phyloP scores from a whole-genome alignment of 805 yeast species.

The Wickerhamiella musiphila region DNA sequence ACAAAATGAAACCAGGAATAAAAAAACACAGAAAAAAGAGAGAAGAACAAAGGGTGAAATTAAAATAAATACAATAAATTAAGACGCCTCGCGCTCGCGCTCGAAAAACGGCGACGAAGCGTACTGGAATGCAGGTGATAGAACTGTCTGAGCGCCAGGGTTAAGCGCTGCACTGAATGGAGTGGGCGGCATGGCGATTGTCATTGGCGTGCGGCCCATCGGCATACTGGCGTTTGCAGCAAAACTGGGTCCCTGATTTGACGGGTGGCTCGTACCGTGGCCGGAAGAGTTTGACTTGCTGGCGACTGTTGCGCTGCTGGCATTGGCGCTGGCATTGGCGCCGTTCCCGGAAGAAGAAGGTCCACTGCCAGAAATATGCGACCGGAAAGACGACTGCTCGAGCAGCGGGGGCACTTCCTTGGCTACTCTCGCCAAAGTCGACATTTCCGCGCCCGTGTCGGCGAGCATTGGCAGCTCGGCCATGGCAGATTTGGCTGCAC shows the following conservation, averaged over 20 bases:
- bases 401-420: conserved; percentile 81
- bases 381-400: conserved; percentile 41
- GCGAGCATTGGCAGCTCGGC: conserved; percentile 62
- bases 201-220: neutral
- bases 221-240: neutral
- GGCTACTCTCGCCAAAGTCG: conserved; percentile 69
- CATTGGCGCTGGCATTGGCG: neutral
- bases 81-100: neutral
- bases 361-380: neutral
- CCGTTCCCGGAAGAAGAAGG: neutral
- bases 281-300: neutral
- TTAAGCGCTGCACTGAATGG: conserved; percentile 1
- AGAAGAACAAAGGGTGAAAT: neutral
- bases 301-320: neutral
- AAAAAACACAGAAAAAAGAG: neutral
- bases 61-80: neutral
- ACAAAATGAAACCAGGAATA: neutral
- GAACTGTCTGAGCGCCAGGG: neutral
- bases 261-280: neutral
- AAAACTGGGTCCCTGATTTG: too few species aligned
- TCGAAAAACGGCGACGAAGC: neutral
- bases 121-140: neutral
- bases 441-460: conserved; percentile 55
- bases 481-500: conserved; percentile 68
- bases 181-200: neutral